A percentile compares a stretch with the other conserved stretches of the same genome.
These are phyloP conservation scores for Rhytidiadelphus loreus DNA, from an alignment of 225 moss, liverwort and hornwort genomes.

Conservation along the genomic window DNA sequence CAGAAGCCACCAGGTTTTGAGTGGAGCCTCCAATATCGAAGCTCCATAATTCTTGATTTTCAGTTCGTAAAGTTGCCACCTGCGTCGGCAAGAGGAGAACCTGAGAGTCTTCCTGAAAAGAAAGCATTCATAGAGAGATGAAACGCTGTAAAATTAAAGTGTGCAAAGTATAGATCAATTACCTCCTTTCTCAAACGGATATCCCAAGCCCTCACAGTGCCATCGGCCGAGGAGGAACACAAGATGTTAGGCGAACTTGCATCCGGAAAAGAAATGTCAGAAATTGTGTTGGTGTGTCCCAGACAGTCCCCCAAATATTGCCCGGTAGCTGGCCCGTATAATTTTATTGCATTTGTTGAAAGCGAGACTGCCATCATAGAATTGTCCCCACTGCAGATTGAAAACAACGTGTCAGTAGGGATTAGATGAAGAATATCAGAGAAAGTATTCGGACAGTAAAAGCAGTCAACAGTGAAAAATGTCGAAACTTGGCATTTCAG, in stretches of 20 bases:
- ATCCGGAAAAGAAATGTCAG: constrained; percentile 65
- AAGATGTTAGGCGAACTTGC: constrained; percentile 58
- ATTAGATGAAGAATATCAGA: neutral
- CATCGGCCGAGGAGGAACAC: constrained; percentile 86
- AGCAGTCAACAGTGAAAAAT: neutral
- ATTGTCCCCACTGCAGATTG: constrained; percentile 40
- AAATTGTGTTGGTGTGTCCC: constrained; percentile 71
- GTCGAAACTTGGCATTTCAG: neutral
- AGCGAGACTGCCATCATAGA: constrained; percentile 90
- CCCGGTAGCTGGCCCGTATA: constrained; percentile 72
- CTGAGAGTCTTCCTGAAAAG: neutral
- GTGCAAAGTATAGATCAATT: neutral
- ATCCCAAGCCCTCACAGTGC: constrained; percentile 84
- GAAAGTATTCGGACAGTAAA: neutral
- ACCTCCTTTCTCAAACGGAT: constrained; percentile 70
- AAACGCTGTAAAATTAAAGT: neutral
- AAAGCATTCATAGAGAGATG: neutral
- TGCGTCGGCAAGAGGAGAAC: constrained; percentile 4
- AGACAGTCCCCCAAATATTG: constrained; percentile 65
- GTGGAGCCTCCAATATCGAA: constrained; percentile 62
- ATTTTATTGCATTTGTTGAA: constrained; percentile 81
- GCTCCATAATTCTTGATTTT: constrained; percentile 81
- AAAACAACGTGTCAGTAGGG: neutral
- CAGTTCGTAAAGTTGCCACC: constrained; percentile 48
- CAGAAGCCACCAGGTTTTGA: constrained; percentile 63